Percentiles rank a stretch among this genome's conserved stretches.
phyloP scores from a whole-genome alignment of 176 grass and related monocot species.

The Raddia guianensis region DNA sequence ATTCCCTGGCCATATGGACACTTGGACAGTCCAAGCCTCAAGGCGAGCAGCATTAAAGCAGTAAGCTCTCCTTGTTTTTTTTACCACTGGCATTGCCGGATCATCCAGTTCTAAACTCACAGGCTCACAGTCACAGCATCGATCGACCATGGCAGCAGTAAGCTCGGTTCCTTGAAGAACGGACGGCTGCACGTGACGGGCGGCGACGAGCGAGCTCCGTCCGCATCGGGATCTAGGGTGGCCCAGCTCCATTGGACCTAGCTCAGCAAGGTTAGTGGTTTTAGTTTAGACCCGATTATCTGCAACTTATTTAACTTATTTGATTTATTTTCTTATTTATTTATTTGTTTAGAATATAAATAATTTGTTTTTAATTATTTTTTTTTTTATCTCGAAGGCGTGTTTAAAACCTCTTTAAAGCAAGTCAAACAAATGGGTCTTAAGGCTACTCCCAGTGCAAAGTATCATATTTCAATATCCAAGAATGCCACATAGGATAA shows the following conservation, averaged over 20 bases:
- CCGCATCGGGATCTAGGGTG: constrained; percentile 12
- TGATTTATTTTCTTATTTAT: too few species aligned
- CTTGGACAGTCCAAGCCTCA: constrained; percentile 6
- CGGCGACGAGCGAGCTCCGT: not conserved
- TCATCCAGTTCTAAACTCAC: not conserved
- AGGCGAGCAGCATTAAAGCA: not conserved
- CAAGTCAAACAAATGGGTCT: too few species aligned
- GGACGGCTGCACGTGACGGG: not conserved
- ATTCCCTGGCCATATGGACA: constrained; percentile 29
- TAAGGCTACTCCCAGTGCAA: too few species aligned
- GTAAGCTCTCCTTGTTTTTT: not conserved
- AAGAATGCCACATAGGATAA: too few species aligned
- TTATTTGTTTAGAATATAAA: too few species aligned
- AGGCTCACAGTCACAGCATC: not conserved
- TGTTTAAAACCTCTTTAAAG: too few species aligned
- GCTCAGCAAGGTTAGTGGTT: not conserved
- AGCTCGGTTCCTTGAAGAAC: not conserved
- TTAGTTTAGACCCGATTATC: too few species aligned
- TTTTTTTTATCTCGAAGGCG: too few species aligned
- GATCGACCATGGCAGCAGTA: too few species aligned
- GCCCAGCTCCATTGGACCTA: not conserved
- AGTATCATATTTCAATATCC: too few species aligned
- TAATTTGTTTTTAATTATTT: too few species aligned
- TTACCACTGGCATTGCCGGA: not conserved
- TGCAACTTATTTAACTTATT: too few species aligned